A percentile compares a stretch with the other conserved stretches of the same genome.
Conservation (phyloP, 441 rosid genomes). For the Populus hybrid region DNA sequence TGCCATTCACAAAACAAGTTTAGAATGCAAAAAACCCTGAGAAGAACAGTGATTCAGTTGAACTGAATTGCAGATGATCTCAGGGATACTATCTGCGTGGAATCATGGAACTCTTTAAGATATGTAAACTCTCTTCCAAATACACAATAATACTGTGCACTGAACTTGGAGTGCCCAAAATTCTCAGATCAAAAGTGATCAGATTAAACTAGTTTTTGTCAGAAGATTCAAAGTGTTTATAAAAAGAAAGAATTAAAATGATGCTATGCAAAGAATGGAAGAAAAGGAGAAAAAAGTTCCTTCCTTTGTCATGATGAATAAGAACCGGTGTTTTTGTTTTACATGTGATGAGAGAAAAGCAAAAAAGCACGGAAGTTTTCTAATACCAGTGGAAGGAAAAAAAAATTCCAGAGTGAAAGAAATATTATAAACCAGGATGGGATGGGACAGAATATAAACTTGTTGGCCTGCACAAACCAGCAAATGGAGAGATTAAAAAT, state of each 20-base stretch:
- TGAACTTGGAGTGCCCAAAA: not conserved
- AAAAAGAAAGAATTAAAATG: not conserved
- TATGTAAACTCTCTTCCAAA: not conserved
- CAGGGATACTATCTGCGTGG: not conserved
- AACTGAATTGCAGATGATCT: not conserved
- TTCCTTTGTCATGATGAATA: not conserved
- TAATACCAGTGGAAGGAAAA: not conserved
- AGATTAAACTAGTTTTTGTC: not conserved
- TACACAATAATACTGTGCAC: not conserved
- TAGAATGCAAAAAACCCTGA: slow-evolving; percentile 19
- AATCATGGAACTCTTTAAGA: not conserved
- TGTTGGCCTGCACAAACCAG: not conserved
- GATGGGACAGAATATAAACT: not conserved
- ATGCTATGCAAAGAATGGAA: not conserved
- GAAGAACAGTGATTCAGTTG: not conserved
- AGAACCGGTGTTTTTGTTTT: not conserved
- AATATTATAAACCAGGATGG: not conserved
- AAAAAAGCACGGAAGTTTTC: not conserved
- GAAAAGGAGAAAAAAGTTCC: too few relatives aligned
- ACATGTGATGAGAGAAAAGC: too few relatives aligned
- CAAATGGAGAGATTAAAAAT: not conserved
- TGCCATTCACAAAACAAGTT: slow-evolving; percentile 51
- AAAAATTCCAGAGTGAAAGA: not conserved
- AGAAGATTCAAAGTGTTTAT: not conserved
- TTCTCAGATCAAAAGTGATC: not conserved